Evolutionary conservation across 1,284 basidiomycete species (phyloP).

Genomic region (Mycosarcoma maydis): DNA sequence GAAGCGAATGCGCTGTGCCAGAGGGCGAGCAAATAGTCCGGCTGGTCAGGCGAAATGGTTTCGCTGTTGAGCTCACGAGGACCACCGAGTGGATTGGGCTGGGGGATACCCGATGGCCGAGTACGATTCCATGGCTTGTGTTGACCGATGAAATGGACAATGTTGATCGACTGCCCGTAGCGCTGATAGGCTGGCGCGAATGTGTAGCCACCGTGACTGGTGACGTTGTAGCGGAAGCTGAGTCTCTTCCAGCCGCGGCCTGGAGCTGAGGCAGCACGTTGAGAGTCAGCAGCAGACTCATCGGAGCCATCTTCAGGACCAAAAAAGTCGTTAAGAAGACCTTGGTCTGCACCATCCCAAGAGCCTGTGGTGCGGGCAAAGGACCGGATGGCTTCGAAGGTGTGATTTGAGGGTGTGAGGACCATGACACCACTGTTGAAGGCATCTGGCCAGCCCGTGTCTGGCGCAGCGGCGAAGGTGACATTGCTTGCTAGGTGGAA

Average conservation of each 20-base stretch:
- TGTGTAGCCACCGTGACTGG: slow-evolving; percentile 95
- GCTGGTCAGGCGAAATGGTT: slow-evolving; percentile 49
- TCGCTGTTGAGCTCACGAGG: slow-evolving; percentile 65
- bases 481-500: slow-evolving; percentile 40
- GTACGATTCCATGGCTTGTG: slow-evolving; percentile 85
- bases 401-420: slow-evolving; percentile 79
- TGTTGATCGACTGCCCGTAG: slow-evolving; percentile 85
- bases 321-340: slow-evolving; percentile 90
- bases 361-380: slow-evolving; percentile 80
- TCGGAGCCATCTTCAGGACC: slow-evolving; percentile 69
- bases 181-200: slow-evolving; percentile 95
- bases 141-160: slow-evolving; percentile 92
- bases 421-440: slow-evolving; percentile 98
- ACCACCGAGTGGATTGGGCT: slow-evolving; percentile 60
- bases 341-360: slow-evolving; percentile 98
- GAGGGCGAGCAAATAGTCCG: slow-evolving; percentile 82
- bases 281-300: neutral
- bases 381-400: slow-evolving; percentile 79
- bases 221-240: slow-evolving; percentile 87
- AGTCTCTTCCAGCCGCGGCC: slow-evolving; percentile 87
- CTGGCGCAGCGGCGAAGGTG: slow-evolving; percentile 81
- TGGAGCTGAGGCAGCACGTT: slow-evolving; percentile 9
- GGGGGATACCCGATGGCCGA: slow-evolving; percentile 50
- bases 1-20: slow-evolving; percentile 92
- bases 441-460: slow-evolving; percentile 98